Percentiles rank a stretch among this genome's conserved stretches.
Conservation (phyloP, 306 rosid genomes). For the Begonia fuchsioides region DNA sequence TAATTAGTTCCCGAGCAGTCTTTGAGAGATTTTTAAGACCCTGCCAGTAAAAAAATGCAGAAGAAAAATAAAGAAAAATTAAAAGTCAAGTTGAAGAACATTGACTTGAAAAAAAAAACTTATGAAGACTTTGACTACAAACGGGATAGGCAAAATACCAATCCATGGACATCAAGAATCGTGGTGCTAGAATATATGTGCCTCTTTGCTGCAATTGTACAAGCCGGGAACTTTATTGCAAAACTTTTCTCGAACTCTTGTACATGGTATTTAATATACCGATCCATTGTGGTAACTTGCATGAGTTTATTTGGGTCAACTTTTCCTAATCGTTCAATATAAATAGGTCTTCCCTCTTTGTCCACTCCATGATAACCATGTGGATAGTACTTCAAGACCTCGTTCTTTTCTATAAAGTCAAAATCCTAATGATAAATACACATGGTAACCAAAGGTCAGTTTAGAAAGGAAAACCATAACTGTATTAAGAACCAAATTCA, state of each 20-base stretch:
- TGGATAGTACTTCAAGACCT: slow-evolving; percentile 68
- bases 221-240: slow-evolving; percentile 83
- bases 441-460: slow-evolving; percentile 7
- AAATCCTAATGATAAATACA: slow-evolving; percentile 50
- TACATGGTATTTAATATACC: slow-evolving; percentile 78
- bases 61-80: slow-evolving; percentile 2
- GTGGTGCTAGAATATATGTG: slow-evolving; percentile 96
- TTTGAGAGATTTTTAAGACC: slow-evolving; percentile 88
- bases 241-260: slow-evolving; percentile 82
- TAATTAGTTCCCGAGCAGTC: slow-evolving; percentile 73
- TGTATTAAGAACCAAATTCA: neutral
- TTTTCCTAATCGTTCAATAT: slow-evolving; percentile 90
- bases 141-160: slow-evolving; percentile 35
- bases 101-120: neutral
- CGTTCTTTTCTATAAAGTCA: slow-evolving; percentile 61
- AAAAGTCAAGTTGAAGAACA: neutral
- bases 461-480: neutral
- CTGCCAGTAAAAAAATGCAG: slow-evolving; percentile 26
- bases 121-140: neutral
- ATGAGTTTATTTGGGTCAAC: slow-evolving; percentile 86
- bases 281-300: slow-evolving; percentile 88
- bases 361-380: slow-evolving; percentile 96
- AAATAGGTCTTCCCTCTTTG: slow-evolving; percentile 93
- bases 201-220: slow-evolving; percentile 87
- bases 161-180: slow-evolving; percentile 95